Evolutionary conservation across 2,329 filamentous ascomycete genomes (phyloP).

Genomic region (Fusarium mundagurra): DNA sequence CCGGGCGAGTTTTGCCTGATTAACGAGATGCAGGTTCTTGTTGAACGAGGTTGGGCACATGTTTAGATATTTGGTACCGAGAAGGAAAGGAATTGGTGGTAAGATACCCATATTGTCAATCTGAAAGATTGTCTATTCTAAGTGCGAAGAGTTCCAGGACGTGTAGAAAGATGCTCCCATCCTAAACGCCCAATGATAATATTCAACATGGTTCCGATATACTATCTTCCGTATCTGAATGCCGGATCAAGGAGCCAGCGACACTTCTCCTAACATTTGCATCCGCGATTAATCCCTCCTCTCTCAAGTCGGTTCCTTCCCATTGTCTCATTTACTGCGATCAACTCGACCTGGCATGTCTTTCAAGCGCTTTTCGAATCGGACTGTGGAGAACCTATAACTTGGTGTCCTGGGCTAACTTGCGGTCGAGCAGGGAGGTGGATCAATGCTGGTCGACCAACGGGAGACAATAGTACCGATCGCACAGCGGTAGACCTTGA

Average conservation of each 20-base stretch:
- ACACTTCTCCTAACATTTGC: background rate
- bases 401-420: background rate
- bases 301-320: background rate
- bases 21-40: constrained; percentile 70
- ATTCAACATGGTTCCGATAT: background rate
- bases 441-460: background rate
- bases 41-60: constrained; percentile 68
- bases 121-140: background rate
- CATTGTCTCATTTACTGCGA: background rate
- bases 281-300: background rate
- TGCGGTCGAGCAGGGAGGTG: background rate
- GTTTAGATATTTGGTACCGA: constrained; percentile 21
- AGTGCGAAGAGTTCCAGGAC: background rate
- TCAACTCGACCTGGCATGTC: background rate
- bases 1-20: constrained; percentile 63
- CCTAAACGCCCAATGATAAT: background rate
- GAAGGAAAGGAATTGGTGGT: background rate
- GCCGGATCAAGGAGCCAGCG: background rate
- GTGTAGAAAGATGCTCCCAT: background rate
- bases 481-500: background rate
- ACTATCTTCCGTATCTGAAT: background rate
- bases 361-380: background rate
- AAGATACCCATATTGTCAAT: constrained; percentile 26
- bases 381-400: background rate
- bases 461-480: background rate